Percentiles rank a stretch among this genome's conserved stretches.
Evolutionary conservation across 2,329 filamentous ascomycete species (phyloP).

Genomic region (Penicillium aurantiogriseum): DNA sequence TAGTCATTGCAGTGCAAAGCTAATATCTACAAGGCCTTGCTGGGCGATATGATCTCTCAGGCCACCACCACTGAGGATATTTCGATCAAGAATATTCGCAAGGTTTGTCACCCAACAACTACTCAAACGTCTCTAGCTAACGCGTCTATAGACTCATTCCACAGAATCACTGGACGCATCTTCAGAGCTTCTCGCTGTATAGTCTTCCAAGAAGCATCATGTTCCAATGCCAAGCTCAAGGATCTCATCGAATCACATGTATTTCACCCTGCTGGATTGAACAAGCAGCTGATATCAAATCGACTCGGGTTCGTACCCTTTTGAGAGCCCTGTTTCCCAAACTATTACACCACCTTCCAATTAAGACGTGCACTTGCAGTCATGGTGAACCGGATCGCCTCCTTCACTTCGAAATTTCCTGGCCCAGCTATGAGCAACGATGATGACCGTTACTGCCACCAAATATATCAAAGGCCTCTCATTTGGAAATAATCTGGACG

Average conservation of each 20-base stretch:
- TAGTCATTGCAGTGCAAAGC: neutral
- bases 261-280: slow-evolving; percentile 16
- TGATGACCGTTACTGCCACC: neutral
- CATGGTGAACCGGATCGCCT: neutral
- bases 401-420: neutral
- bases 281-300: slow-evolving; percentile 11
- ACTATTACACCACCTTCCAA: neutral
- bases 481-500: slow-evolving; percentile 5
- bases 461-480: neutral
- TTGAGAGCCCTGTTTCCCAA: neutral
- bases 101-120: neutral
- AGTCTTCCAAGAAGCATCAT: neutral
- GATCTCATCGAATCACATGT: slow-evolving; percentile 18
- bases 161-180: neutral
- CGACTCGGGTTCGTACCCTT: slow-evolving; percentile 19
- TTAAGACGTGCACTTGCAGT: neutral
- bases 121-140: no score
- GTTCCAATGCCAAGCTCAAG: slow-evolving; percentile 6
- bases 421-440: neutral
- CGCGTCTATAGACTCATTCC: no score
- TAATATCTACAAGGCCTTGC: neutral
- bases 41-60: neutral
- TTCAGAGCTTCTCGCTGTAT: neutral
- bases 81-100: neutral
- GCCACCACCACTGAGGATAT: neutral